phyloP scores from a whole-genome alignment of 2,329 filamentous ascomycete genomes.

The Fusarium concolor region DNA sequence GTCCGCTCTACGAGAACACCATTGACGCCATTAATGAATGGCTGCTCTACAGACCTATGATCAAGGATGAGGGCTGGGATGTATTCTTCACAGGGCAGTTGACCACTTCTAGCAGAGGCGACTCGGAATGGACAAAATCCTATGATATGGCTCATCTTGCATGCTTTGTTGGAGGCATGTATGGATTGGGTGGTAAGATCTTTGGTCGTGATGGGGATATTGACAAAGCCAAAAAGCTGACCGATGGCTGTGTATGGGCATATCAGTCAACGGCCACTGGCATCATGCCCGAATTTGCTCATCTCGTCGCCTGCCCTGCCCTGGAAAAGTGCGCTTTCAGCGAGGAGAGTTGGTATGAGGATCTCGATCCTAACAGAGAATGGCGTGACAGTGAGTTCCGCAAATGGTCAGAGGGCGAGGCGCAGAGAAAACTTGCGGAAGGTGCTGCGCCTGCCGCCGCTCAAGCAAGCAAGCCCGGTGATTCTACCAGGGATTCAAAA shows the following conservation, averaged over 20 bases:
- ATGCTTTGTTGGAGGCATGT: constrained; percentile 79
- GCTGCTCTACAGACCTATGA: constrained; percentile 83
- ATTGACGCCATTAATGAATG: constrained; percentile 76
- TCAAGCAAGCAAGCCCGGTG: constrained; percentile 7
- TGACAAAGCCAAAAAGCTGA: constrained; percentile 71
- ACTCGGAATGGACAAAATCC: constrained; percentile 56
- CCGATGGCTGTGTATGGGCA: constrained; percentile 77
- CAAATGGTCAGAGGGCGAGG: constrained; percentile 59
- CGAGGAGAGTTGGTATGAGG: constrained; percentile 60
- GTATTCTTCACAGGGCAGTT: constrained; percentile 79
- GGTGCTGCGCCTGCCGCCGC: constrained; percentile 24
- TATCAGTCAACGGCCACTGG: constrained; percentile 70
- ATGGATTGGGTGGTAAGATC: constrained; percentile 72
- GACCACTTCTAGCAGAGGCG: constrained; percentile 58
- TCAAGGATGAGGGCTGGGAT: constrained; percentile 70
- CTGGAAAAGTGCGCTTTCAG: constrained; percentile 64
- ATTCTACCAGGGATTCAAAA: constrained; percentile 9
- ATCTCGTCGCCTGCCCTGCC: constrained; percentile 59
- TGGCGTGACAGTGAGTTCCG: constrained; percentile 58
- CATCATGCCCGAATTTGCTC: constrained; percentile 71
- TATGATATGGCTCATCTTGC: constrained; percentile 74
- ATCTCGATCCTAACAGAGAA: constrained; percentile 59
- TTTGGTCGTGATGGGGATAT: constrained; percentile 70
- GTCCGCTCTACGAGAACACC: constrained; percentile 75
- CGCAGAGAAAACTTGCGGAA: constrained; percentile 48